Evolutionary conservation across 176 grass and related monocot genomes (phyloP), one percentile per base, ranked within the genome.

Genomic region (Eleusine indica): DNA sequence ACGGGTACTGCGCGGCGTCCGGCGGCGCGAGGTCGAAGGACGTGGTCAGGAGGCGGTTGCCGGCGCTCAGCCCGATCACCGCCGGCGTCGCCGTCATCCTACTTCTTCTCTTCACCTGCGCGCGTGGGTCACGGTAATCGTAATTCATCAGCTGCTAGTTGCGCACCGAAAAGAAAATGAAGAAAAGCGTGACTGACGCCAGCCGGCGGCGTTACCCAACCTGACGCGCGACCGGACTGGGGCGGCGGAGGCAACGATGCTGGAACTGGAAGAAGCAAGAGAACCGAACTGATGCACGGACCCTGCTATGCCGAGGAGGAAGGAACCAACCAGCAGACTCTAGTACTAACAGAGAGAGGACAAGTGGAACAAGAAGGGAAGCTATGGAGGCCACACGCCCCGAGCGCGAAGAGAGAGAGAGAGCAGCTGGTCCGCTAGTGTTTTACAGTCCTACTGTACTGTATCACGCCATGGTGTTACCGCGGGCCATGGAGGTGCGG

Each of bases 21-120:
- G 66, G 13, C 13, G 66, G 32, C 30, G 78, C 48, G 47, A 88
- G 70, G 49, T 99, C 92, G 84, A 94, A 99, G 28, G 91, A 85
- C 12, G 86, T 60, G 51, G 74, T 90, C 1, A 96, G 89, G 61
- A 98, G 93, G 61, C 96, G 84, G 61, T 99, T 99, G 67, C 91
- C 91, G 9, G 93, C 77, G 78, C 93, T 99, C 71, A 96, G 86
- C 51, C 96, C 91, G 71, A 99, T 84, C 87, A 99, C 84, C 72
- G 96, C 89, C 75, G 91, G 89, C 57, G 91, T 87, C 43, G 89
- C 91, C 86, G 88, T 94, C 89, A 87, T 93, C 9, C 12, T 51
- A 10, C 15, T 8, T 17, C 0, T 71, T 35, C 51, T 9, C 16
- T 71, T 47, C 70, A 67, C 42, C 38, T 58, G 75, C 73, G 22